Base-by-base conservation (phyloP, 2,329 filamentous ascomycete species). In the Neonectria punicea region DNA sequence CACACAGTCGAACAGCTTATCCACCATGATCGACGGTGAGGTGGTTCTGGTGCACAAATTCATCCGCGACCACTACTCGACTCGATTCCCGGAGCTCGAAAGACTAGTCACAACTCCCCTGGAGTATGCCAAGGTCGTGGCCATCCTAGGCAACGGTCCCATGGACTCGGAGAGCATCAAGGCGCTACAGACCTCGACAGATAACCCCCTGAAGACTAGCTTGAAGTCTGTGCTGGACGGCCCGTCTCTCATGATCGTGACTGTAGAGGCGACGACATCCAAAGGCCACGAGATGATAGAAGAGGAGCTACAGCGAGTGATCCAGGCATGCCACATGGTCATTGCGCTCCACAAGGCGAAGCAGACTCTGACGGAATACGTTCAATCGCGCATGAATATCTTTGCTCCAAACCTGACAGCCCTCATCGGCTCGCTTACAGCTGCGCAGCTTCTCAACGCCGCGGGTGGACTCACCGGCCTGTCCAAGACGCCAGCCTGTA, bases 11-110 rank as follows among this genome's bases (percentile, higher is more conserved):
- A 97, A 97, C 77, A 92, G 91, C 25, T 86, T 97, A 8, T 97
- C 96, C 1, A 97, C 95, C 6, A 92, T 92, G 68, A 98, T 98
- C 71, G 94, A 97, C 72, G 93, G 93, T 76, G 95, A 98, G 79
- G 92, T 98, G 50, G 92, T 92, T 36, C 87, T 96, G 8, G 93
- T 98, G 22, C 96, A 99, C 85, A 99, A 99, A 81, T 97, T 93
- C 79, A 93, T 98, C 65, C 89, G 95, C 75, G 96, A 99, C 75
- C 93, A 98, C 80, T 99, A 99, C 82, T 97, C 94, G 10, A 87
- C 92, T 18, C 89, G 95, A 66, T 99, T 98, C 75, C 95, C 96
- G 0, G 95, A 98, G 80, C 87, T 99, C 44, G 96, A 99, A 79
- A 87, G 87, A 20, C 87, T 99, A 36, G 91, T 99, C 65, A 93